Conservation (phyloP, 2,329 filamentous ascomycete genomes). For the Microcyclospora tardicrescens region DNA sequence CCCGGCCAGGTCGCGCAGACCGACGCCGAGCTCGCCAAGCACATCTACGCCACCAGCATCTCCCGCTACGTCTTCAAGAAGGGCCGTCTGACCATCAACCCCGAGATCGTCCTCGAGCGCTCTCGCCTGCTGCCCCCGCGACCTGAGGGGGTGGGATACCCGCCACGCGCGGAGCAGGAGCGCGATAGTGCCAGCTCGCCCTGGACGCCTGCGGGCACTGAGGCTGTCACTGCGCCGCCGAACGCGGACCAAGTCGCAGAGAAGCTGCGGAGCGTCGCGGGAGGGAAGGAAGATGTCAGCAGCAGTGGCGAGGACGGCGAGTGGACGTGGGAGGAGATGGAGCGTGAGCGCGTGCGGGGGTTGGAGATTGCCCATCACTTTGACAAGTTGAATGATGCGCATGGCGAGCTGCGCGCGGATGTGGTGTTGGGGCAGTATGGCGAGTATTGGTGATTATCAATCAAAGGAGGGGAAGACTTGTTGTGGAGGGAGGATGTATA, state of each 20-base stretch:
- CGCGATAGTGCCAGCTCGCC: slow-evolving; percentile 9
- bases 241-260: slow-evolving; percentile 15
- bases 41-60: slow-evolving; percentile 37
- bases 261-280: slow-evolving; percentile 12
- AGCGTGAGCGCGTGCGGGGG: slow-evolving; percentile 43
- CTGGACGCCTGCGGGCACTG: slow-evolving; percentile 11
- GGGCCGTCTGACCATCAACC: slow-evolving; percentile 65
- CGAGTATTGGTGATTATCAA: slow-evolving; percentile 10
- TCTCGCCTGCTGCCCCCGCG: slow-evolving; percentile 62
- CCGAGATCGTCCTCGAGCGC: slow-evolving; percentile 58
- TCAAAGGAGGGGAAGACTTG: no score
- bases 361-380: slow-evolving; percentile 44
- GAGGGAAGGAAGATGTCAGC: background rate
- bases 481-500: no score
- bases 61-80: slow-evolving; percentile 40
- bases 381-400: slow-evolving; percentile 39
- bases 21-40: slow-evolving; percentile 24
- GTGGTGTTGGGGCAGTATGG: slow-evolving; percentile 32
- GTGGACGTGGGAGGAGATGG: slow-evolving; percentile 50
- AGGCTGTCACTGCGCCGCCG: slow-evolving; percentile 11
- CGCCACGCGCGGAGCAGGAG: slow-evolving; percentile 15
- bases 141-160: slow-evolving; percentile 42
- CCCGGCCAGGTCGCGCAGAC: slow-evolving; percentile 8
- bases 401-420: slow-evolving; percentile 37
- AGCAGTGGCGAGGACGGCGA: slow-evolving; percentile 21